These are phyloP conservation scores for Fusarium pilosicola DNA, from an alignment of 2,329 filamentous ascomycete genomes.

Conservation along the genomic window DNA sequence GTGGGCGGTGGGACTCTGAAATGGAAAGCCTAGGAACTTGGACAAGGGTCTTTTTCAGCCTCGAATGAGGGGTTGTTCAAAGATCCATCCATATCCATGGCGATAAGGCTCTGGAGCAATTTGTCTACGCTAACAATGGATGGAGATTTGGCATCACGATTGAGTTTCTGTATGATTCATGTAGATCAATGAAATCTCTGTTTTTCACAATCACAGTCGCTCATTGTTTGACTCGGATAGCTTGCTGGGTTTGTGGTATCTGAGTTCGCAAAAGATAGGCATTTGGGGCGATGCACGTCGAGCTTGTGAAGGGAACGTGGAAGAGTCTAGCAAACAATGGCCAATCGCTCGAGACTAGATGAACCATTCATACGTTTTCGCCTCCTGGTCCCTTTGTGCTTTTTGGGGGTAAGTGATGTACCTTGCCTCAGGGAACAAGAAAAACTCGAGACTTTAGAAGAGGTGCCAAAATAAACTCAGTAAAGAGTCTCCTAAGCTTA, in stretches of 20 bases:
- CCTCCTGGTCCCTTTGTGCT: slow-evolving; percentile 29
- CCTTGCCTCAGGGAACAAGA: background rate
- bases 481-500: background rate
- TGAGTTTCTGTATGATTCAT: slow-evolving; percentile 20
- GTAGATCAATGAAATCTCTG: slow-evolving; percentile 14
- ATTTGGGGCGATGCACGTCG: slow-evolving; percentile 26
- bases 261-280: slow-evolving; percentile 28
- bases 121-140: background rate
- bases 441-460: too few species aligned
- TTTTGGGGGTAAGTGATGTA: slow-evolving; percentile 34
- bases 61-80: slow-evolving; percentile 30
- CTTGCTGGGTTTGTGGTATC: slow-evolving; percentile 23
- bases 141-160: background rate
- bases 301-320: slow-evolving; percentile 29
- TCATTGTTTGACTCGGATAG: slow-evolving; percentile 26
- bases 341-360: slow-evolving; percentile 34
- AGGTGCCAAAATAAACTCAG: background rate
- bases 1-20: slow-evolving; percentile 28
- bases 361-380: slow-evolving; percentile 20
- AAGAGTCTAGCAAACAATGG: slow-evolving; percentile 37
- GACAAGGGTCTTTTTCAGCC: slow-evolving; percentile 36
- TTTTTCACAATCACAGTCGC: background rate
- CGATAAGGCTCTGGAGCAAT: background rate
- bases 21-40: slow-evolving; percentile 33
- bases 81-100: background rate